Evolutionary conservation across 768 basidiomycete genomes (phyloP).

Genomic region (Tricholoma flavovirens): DNA sequence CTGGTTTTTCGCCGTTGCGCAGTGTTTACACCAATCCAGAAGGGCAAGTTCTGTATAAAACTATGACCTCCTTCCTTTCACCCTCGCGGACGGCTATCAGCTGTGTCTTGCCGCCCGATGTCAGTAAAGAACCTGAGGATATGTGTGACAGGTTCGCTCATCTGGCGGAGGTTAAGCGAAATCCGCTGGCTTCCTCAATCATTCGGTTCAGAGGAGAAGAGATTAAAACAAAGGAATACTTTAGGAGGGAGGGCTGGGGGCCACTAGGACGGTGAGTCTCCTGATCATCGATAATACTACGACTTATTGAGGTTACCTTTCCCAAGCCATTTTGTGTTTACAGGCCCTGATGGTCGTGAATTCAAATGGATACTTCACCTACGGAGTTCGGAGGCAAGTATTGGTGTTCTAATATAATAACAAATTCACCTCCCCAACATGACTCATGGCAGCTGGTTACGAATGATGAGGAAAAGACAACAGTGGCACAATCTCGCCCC

Average conservation of each 20-base stretch:
- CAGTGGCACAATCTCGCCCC: slow-evolving; percentile 13
- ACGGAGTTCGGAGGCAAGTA: slow-evolving; percentile 5
- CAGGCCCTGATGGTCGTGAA: slow-evolving; percentile 16
- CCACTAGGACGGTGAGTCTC: slow-evolving; percentile 11
- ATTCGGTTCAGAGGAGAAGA: slow-evolving; percentile 9
- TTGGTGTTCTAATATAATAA: not conserved
- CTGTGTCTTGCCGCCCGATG: slow-evolving; percentile 8
- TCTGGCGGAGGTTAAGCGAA: slow-evolving; percentile 9
- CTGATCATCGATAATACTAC: not conserved
- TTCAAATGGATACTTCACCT: slow-evolving; percentile 15
- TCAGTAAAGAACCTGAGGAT: not conserved
- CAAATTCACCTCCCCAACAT: too few species aligned
- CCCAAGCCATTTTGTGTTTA: slow-evolving; percentile 16
- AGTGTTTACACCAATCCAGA: slow-evolving; percentile 16
- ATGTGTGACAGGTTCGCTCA: slow-evolving; percentile 11
- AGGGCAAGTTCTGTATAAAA: slow-evolving; percentile 19
- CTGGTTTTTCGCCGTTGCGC: slow-evolving; percentile 10
- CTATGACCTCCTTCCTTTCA: not conserved
- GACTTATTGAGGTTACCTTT: not conserved
- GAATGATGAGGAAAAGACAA: slow-evolving; percentile 3
- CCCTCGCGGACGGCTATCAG: slow-evolving; percentile 6
- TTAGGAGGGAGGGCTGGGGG: slow-evolving; percentile 6
- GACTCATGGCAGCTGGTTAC: not conserved
- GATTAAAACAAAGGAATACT: slow-evolving; percentile 6
- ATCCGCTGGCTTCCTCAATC: slow-evolving; percentile 1